A percentile compares a stretch with the other conserved stretches of the same genome.
phyloP scores from a whole-genome alignment of 345 rosid species.

The Arabis hirsuta region DNA sequence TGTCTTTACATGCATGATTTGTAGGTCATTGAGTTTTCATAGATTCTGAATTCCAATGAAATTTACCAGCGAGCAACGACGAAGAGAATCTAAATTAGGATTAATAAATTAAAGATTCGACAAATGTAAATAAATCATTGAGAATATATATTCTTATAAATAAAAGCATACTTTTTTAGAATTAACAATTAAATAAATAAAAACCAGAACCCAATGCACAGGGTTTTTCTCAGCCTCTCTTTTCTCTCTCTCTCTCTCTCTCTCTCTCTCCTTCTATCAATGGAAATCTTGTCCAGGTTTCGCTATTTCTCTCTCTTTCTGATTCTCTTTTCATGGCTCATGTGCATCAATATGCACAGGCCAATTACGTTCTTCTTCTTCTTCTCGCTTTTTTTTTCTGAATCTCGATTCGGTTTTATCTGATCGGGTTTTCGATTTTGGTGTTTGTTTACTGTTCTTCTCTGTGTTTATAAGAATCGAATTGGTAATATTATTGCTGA shows the following conservation, averaged over 20 bases:
- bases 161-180: neutral
- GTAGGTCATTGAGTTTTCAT: constrained; percentile 10
- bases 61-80: constrained; percentile 11
- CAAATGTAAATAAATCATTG: constrained; percentile 27
- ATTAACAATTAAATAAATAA: neutral
- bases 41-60: constrained; percentile 25
- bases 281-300: constrained; percentile 36
- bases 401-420: constrained; percentile 17
- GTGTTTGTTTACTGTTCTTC: neutral
- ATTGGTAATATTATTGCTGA: neutral
- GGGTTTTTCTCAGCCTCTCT: constrained; percentile 46
- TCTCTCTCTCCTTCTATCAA: constrained; percentile 24
- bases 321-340: neutral
- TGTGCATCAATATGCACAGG: neutral
- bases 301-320: constrained; percentile 9
- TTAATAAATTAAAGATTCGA: constrained; percentile 27
- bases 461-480: constrained; percentile 7
- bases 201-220: constrained; percentile 37
- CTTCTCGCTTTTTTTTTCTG: neutral
- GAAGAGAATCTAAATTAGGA: constrained; percentile 31
- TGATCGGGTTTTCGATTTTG: constrained; percentile 19
- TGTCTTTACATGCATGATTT: constrained; percentile 22
- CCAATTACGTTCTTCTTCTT: constrained; percentile 10
- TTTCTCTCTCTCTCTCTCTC: too few relatives aligned
- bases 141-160: neutral